Percentiles rank a stretch among this genome's conserved stretches.
phyloP scores from a whole-genome alignment of 2,329 filamentous ascomycete genomes.

The Scleromitrula shiraiana region DNA sequence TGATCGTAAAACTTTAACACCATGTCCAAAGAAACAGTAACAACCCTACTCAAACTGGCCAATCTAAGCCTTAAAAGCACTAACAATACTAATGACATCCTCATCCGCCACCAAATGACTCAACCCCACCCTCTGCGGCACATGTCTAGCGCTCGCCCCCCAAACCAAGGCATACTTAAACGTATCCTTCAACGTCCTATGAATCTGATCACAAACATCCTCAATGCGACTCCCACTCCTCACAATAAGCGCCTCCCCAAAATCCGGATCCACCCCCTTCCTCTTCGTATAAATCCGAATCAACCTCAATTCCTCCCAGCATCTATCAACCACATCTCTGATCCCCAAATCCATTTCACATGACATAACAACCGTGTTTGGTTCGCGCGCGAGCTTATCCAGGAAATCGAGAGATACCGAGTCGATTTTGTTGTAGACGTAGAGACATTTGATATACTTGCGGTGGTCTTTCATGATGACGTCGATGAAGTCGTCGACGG shows the following conservation, averaged over 20 bases:
- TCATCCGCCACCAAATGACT: slow-evolving; percentile 68
- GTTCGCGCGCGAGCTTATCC: slow-evolving; percentile 84
- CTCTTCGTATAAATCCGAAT: slow-evolving; percentile 96
- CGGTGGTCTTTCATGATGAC: slow-evolving; percentile 99
- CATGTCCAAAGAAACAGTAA: too few species aligned
- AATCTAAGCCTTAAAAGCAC: slow-evolving; percentile 34
- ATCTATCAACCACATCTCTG: slow-evolving; percentile 85
- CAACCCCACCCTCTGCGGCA: slow-evolving; percentile 87
- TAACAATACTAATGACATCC: slow-evolving; percentile 61
- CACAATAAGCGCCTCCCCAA: slow-evolving; percentile 87
- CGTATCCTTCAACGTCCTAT: slow-evolving; percentile 90
- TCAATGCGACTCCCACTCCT: slow-evolving; percentile 82
- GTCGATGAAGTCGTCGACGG: slow-evolving; percentile 97
- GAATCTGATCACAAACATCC: slow-evolving; percentile 93
- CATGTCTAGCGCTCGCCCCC: slow-evolving; percentile 91
- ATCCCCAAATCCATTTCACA: slow-evolving; percentile 94
- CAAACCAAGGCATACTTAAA: slow-evolving; percentile 99
- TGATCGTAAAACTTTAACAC: too few species aligned
- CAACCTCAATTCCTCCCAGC: slow-evolving; percentile 86
- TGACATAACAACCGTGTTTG: slow-evolving; percentile 92
- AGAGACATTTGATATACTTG: slow-evolving; percentile 90
- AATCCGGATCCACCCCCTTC: slow-evolving; percentile 84
- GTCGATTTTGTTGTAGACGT: slow-evolving; percentile 99
- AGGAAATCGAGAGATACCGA: slow-evolving; percentile 88
- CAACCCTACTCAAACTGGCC: not conserved